Conservation (phyloP, 257 asterid genomes). For the Nicotiana knightiana region DNA sequence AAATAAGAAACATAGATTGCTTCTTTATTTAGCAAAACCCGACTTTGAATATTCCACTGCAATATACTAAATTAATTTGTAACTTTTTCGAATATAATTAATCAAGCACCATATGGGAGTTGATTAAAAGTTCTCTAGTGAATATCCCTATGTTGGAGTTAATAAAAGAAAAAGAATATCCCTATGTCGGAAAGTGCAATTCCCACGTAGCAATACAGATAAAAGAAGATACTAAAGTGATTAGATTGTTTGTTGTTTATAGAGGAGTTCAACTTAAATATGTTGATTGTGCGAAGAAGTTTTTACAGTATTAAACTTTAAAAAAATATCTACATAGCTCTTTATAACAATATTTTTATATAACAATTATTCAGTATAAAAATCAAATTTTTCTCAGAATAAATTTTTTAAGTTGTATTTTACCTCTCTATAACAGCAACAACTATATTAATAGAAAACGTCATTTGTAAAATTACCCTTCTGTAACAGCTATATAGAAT, state of each 20-base stretch:
- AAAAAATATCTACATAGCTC: no score
- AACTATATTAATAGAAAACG: no score
- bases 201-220: not conserved
- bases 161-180: not conserved
- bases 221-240: not conserved
- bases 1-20: not conserved
- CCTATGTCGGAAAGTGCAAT: not conserved
- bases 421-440: no score
- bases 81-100: not conserved
- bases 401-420: no score
- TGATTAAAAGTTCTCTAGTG: not conserved
- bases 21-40: not conserved
- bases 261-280: not conserved
- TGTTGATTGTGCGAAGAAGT: no score
- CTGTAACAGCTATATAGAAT: no score
- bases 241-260: no score
- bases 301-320: no score
- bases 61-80: not conserved
- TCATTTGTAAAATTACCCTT: no score
- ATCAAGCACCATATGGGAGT: not conserved
- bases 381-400: no score
- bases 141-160: not conserved
- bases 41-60: not conserved
- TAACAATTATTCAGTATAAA: no score
- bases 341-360: no score